These are phyloP conservation scores for Neurospora pannonica DNA, from an alignment of 495 filamentous ascomycete species.

Conservation along the genomic window DNA sequence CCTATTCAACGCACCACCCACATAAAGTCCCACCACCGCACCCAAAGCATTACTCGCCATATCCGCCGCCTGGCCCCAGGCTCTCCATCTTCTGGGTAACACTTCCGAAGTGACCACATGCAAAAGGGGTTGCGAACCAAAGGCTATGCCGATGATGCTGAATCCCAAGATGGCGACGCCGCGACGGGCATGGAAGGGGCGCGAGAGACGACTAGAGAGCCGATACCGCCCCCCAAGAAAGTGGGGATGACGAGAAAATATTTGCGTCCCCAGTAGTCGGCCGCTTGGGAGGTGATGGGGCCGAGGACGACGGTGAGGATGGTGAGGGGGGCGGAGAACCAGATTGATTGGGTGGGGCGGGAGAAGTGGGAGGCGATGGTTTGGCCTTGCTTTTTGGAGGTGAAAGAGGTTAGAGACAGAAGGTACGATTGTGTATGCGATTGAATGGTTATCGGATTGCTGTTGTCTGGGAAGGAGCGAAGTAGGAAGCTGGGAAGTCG, in stretches of 20 bases:
- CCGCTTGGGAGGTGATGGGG: conserved; percentile 25
- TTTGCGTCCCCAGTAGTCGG: conserved; percentile 31
- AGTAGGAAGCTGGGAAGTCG: not conserved
- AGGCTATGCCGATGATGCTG: conserved; percentile 18
- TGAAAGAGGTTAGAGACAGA: not conserved
- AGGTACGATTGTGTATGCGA: too few species aligned
- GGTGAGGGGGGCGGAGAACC: conserved; percentile 19
- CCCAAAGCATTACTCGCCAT: conserved; percentile 15
- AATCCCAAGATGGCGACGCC: conserved; percentile 26
- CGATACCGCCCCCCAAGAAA: conserved; percentile 15
- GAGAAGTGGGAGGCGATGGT: conserved; percentile 14
- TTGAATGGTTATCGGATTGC: too few species aligned
- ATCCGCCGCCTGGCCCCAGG: conserved; percentile 20
- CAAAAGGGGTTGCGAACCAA: conserved; percentile 25
- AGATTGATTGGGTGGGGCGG: conserved; percentile 9
- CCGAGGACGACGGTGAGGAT: conserved; percentile 24
- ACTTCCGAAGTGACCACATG: conserved; percentile 28
- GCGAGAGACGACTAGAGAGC: conserved; percentile 21
- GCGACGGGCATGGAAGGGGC: conserved; percentile 22
- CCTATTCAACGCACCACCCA: conserved; percentile 19
- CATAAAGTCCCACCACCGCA: conserved; percentile 7
- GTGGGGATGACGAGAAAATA: conserved; percentile 26
- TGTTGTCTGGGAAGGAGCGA: not conserved
- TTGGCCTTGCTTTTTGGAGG: conserved; percentile 14
- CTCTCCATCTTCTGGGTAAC: conserved; percentile 20